Percentiles rank a stretch among this genome's conserved stretches.
These are phyloP conservation scores for Rhodotorula sp. DNA, from an alignment of 1,284 basidiomycete species.

Conservation along the genomic window DNA sequence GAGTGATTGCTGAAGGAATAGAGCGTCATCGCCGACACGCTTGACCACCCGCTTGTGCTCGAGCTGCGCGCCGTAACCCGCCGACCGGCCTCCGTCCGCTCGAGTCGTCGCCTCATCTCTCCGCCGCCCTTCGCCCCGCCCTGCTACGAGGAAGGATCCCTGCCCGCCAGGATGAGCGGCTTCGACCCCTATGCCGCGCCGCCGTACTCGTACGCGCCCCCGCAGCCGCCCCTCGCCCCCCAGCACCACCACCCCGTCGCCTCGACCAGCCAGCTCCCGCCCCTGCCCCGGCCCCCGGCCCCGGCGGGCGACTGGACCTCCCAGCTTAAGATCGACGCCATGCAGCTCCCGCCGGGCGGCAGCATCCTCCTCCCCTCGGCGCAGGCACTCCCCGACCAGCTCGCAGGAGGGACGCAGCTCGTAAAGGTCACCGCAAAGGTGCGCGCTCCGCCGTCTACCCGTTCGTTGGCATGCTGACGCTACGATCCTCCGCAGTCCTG, in stretches of 20 bases:
- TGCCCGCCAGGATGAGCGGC: background rate
- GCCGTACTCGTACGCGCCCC: background rate
- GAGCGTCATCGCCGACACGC: too few relatives aligned
- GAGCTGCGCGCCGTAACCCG: too few relatives aligned
- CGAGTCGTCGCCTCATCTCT: background rate
- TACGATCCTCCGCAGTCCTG: slow-evolving; percentile 12
- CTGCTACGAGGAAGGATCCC: fast-evolving
- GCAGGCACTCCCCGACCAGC: slow-evolving; percentile 11
- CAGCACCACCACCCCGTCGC: background rate
- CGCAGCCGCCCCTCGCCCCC: background rate
- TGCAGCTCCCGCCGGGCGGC: slow-evolving; percentile 15
- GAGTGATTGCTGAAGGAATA: too few relatives aligned
- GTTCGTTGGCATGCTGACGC: background rate
- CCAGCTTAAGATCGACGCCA: background rate
- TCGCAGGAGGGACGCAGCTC: slow-evolving; percentile 9
- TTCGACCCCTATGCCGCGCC: background rate
- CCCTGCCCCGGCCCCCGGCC: background rate
- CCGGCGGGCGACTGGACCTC: slow-evolving; percentile 1
- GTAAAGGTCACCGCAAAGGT: slow-evolving; percentile 37
- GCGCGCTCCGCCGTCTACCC: background rate
- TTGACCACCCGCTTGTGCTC: too few relatives aligned
- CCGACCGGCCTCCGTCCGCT: too few relatives aligned
- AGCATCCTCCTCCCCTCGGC: slow-evolving; percentile 6
- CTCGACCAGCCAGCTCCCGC: background rate
- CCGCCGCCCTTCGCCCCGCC: background rate